Evolutionary conservation across 2,329 filamentous ascomycete species (phyloP), one percentile per base, ranked within the genome.

Genomic region (Stagonosporopsis vannaccii): DNA sequence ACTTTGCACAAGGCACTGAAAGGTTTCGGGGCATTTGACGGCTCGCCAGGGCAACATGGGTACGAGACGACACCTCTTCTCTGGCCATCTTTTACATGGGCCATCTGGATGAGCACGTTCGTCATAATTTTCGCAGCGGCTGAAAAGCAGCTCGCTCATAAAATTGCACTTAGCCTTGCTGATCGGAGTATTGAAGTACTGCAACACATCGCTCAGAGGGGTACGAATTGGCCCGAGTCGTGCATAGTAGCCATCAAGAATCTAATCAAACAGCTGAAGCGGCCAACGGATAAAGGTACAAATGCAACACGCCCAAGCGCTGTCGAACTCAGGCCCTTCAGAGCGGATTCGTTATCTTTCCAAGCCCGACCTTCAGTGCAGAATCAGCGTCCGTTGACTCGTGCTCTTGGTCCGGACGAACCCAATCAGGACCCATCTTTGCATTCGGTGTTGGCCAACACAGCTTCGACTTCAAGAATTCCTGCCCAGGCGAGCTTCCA

Each of bases 21-120:
- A 17, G 65, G 65, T 4, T 66, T 67, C 41, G 65, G 65, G 4
- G 63, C 61, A 19, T 67, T 65, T 44, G 63, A 67, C 28, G 63
- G 66, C 3, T 68, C 66, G 2, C 65, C 63, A 26, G 65, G 65
- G 8, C 56, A 60, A 32, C 17, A 53, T 43, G 66, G 66, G 8
- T 68, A 68, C 26, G 61, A 68, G 36, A 60, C 48, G 20, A 65
- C 58, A 3, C 60, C 65, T 19, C 48, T 69, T 17, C 40, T 69
- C 12, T 69, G 66, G 66, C 66, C 66, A 5, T 69, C 66, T 2
- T 69, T 69, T 33, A 69, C 66, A 6, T 68, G 66, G 65, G 66
- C 65, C 1, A 45, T 69, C 2, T 68, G 66, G 66, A 68, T 68
- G 66, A 68, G 66, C 35, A 51, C 58, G 4, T 68, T 68, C 36